These are phyloP conservation scores for Curvularia sp. DNA, from an alignment of 2,329 filamentous ascomycete species.

Conservation along the genomic window DNA sequence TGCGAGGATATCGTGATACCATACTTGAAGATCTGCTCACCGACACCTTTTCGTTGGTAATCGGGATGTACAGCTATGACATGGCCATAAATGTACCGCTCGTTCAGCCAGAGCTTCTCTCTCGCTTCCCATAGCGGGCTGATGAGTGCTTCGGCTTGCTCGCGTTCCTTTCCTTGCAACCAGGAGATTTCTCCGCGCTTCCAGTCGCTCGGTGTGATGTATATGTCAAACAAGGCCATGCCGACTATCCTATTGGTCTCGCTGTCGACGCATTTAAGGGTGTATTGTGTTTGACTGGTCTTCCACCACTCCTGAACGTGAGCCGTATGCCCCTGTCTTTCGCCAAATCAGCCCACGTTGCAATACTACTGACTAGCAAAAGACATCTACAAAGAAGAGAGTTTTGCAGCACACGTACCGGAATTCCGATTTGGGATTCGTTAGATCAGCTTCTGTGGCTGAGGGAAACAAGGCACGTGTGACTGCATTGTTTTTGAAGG, in stretches of 20 bases:
- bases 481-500: constrained; percentile 56
- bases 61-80: constrained; percentile 57
- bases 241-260: constrained; percentile 55
- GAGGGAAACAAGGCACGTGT: constrained; percentile 55
- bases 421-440: constrained; percentile 32
- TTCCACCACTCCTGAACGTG: constrained; percentile 53
- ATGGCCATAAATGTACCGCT: constrained; percentile 44
- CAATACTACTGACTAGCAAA: background rate
- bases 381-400: background rate
- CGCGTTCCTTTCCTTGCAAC: constrained; percentile 56
- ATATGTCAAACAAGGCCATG: constrained; percentile 58
- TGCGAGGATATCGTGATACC: constrained; percentile 46
- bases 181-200: constrained; percentile 56
- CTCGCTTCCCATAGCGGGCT: constrained; percentile 46
- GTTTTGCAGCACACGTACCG: constrained; percentile 22
- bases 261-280: constrained; percentile 58
- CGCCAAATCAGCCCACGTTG: constrained; percentile 13
- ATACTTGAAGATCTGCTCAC: constrained; percentile 54
- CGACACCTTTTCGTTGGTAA: constrained; percentile 54
- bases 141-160: constrained; percentile 55
- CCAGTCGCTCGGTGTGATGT: constrained; percentile 54
- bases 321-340: constrained; percentile 53
- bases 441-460: constrained; percentile 29
- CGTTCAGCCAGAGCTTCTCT: constrained; percentile 32
- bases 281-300: constrained; percentile 55